Evolutionary conservation across 1,284 basidiomycete species (phyloP), one percentile per base, ranked within the genome.

Genomic region (Pseudozyma tsukubaensis): DNA sequence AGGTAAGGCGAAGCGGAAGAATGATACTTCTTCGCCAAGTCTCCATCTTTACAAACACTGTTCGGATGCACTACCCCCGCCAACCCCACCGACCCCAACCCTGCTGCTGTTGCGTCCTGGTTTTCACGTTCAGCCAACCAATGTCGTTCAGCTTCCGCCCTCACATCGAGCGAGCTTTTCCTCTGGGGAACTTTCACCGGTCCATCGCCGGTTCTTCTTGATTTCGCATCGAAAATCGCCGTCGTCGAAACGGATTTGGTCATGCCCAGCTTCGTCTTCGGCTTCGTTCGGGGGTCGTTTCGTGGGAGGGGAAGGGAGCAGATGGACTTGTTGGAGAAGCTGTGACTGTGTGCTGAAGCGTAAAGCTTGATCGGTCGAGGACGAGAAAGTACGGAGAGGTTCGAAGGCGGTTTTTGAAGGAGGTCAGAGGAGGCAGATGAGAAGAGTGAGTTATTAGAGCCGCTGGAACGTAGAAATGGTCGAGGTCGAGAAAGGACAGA

Each of bases 81-180:
- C 21, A 3, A 9, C 18, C 8, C 24, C 13, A 10, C 34, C 21
- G 4, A 9, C 18, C 8, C 24, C 13, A 10, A 18, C 47, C 4
- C 4, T 10, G 8, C 29, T 42, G 50, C 45, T 35, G 24, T 24
- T 1, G 9, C 16, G 12, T 16, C 1, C 18, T 45, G 49, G 12
- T 34, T 42, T 9, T 37, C 19, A 8, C 58, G 58, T 29, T 52
- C 49, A 6, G 58, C 53, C 0, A 29, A 29, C 24, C 24, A 1
- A 29, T 45, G 49, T 14, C 35, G 48, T 9, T 37, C 19, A 13
- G 64, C 64, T 29, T 52, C 49, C 2, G 58, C 53, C 0, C 68
- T 50, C 5, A 66, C 51, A 35, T 72, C 62, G 18, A 72, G 44
- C 29, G 62, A 66, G 39, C 59, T 66, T 16, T 72, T 72, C 9